Base-by-base conservation (phyloP, 2,329 filamentous ascomycete genomes). In the Graphium sp. region DNA sequence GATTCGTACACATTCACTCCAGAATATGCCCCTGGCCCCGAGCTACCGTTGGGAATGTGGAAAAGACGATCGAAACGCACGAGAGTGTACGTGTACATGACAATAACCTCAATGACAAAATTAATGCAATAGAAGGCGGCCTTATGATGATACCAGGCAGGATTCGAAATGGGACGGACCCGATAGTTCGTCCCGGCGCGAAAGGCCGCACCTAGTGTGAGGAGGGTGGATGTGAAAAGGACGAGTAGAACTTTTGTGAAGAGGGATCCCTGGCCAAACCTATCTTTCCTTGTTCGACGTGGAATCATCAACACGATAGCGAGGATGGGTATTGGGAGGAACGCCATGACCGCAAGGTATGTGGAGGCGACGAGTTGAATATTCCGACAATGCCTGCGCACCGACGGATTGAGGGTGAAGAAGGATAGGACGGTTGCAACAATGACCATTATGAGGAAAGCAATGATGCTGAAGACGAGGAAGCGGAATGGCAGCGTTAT, bases 51-150 rank as follows among this genome's bases (percentile, higher is more conserved):
- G 2, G 80, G 80, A 15, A 89, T 55, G 43, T 76, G 63, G 54
- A 87, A 91, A 23, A 79, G 66, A 35, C 62, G 60, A 46, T 92
- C 84, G 35, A 89, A 72, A 18, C 83, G 65, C 13, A 63, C 49
- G 11, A 77, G 42, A 1, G 74, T 62, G 49, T 80, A 87, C 7
- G 74, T 52, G 30, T 61, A 64, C 5, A 87, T 61, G 21, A 83
- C 70, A 15, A 77, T 44, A 22, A 85, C 54, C 50, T 92, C 84
- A 21, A 85, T 58, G 11, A 55, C 56, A 44, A 80, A 91, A 52
- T 81, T 79, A 56, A 89, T 80, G 43, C 72, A 53, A 54, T 89
- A 92, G 56, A 83, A 92, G 41, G 66, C 70, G 2, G 72, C 66
- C 46, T 75, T 79, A 42, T 56, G 56, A 41, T 82, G 66, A 45